Conservation (phyloP, 2,329 filamentous ascomycete species). For the Colletotrichum ledebouriae region DNA sequence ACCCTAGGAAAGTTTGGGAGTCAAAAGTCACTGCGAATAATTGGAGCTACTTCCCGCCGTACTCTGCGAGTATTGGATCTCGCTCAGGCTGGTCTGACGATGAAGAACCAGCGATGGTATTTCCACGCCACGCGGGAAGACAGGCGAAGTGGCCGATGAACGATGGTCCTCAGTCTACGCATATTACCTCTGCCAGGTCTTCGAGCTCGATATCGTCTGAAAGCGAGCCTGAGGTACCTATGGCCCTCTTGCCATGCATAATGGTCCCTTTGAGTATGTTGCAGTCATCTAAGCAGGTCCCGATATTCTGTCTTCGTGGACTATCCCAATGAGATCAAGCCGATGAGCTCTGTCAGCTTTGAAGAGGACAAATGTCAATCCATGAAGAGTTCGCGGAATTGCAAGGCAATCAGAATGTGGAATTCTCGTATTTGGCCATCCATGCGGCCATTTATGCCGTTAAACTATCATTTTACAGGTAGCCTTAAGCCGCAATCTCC, state of each 20-base stretch:
- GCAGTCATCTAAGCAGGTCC: neutral
- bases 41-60: too few relatives aligned
- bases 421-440: too few relatives aligned
- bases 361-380: too few relatives aligned
- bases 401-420: too few relatives aligned
- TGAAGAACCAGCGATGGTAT: neutral
- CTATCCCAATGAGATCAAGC: neutral
- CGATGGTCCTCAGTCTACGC: neutral
- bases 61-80: too few relatives aligned
- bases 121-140: neutral
- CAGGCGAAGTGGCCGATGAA: neutral
- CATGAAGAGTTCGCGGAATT: too few relatives aligned
- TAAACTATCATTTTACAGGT: neutral
- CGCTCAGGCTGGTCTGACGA: neutral
- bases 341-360: too few relatives aligned
- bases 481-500: slow-evolving; percentile 8
- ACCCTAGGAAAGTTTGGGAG: neutral
- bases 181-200: neutral
- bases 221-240: neutral
- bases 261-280: slow-evolving; percentile 20
- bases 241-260: slow-evolving; percentile 15
- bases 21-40: neutral
- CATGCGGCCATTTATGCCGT: too few relatives aligned
- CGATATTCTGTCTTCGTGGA: neutral
- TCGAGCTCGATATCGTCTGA: slow-evolving; percentile 7